Percentiles rank a stretch among this genome's conserved stretches.
phyloP scores from a whole-genome alignment of 2,329 filamentous ascomycete genomes.

The Colletotrichum sp. region DNA sequence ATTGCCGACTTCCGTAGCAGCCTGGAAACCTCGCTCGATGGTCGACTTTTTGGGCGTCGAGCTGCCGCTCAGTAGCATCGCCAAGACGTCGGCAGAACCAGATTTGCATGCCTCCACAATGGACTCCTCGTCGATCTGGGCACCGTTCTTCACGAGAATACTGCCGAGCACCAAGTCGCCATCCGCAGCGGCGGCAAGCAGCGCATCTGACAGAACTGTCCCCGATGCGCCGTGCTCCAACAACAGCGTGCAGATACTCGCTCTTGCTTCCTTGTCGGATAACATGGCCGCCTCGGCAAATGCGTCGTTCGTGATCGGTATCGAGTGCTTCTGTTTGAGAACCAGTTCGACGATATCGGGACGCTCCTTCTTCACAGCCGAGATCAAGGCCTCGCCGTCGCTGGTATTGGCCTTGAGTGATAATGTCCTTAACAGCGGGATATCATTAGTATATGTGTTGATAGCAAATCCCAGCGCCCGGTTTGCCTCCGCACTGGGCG shows the following conservation, averaged over 20 bases:
- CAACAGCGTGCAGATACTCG: slow-evolving; percentile 49
- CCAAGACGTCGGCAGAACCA: slow-evolving; percentile 53
- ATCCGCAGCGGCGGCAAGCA: slow-evolving; percentile 57
- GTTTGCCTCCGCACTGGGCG: slow-evolving; percentile 52
- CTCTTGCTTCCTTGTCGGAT: slow-evolving; percentile 42
- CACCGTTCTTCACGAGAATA: slow-evolving; percentile 57
- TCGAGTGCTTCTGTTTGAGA: slow-evolving; percentile 41
- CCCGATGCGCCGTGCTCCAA: slow-evolving; percentile 51
- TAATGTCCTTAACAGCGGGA: slow-evolving; percentile 51
- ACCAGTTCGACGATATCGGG: slow-evolving; percentile 52
- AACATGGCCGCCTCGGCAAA: slow-evolving; percentile 49
- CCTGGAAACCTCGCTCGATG: slow-evolving; percentile 58
- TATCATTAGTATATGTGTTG: slow-evolving; percentile 50
- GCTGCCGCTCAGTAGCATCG: slow-evolving; percentile 52
- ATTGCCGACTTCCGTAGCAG: slow-evolving; percentile 57
- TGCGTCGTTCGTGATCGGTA: slow-evolving; percentile 43
- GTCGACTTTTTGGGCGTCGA: slow-evolving; percentile 43
- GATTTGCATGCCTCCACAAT: slow-evolving; percentile 59
- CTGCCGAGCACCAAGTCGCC: slow-evolving; percentile 57
- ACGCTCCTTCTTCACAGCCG: slow-evolving; percentile 51
- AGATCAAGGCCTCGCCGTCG: slow-evolving; percentile 53
- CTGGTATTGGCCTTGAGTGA: slow-evolving; percentile 51
- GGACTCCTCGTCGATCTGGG: slow-evolving; percentile 56
- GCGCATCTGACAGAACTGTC: slow-evolving; percentile 51
- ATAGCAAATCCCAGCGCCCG: slow-evolving; percentile 58